phyloP scores from a whole-genome alignment of 345 rosid species.

The Dipteronia dyeriana region DNA sequence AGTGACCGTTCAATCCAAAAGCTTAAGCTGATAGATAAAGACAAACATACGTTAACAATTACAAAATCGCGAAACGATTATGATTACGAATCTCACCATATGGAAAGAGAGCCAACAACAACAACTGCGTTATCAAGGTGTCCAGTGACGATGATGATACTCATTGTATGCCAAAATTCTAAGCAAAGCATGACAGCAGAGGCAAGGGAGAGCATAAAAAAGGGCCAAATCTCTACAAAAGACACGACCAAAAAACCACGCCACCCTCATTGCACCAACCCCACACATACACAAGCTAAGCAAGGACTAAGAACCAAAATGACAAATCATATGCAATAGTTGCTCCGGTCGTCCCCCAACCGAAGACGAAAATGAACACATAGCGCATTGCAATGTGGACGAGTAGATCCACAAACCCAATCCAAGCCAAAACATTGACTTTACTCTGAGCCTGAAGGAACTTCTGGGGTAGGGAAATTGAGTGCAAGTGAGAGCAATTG shows the following conservation, averaged over 20 bases:
- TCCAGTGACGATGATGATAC: constrained; percentile 68
- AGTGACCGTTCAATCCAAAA: no score
- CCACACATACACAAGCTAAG: constrained; percentile 52
- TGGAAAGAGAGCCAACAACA: constrained; percentile 76
- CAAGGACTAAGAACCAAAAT: constrained; percentile 45
- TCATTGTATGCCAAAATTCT: constrained; percentile 87
- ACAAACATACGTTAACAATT: no score
- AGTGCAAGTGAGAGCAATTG: constrained; percentile 66
- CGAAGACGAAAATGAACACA: constrained; percentile 44
- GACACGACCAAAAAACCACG: constrained; percentile 62
- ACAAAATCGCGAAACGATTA: not conserved
- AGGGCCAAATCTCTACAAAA: constrained; percentile 67
- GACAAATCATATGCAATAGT: constrained; percentile 60
- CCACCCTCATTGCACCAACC: constrained; percentile 76
- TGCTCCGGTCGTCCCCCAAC: constrained; percentile 64
- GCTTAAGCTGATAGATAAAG: no score
- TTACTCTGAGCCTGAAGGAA: constrained; percentile 88
- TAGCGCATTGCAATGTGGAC: constrained; percentile 48
- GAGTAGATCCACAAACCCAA: constrained; percentile 45
- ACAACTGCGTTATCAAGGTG: constrained; percentile 68
- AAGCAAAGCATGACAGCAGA: constrained; percentile 89
- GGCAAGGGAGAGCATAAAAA: constrained; percentile 73
- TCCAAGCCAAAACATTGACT: constrained; percentile 56
- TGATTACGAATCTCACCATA: constrained; percentile 53
- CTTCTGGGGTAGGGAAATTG: constrained; percentile 60